Conservation (phyloP, 2,329 filamentous ascomycete species). For the Moelleriella libera region DNA sequence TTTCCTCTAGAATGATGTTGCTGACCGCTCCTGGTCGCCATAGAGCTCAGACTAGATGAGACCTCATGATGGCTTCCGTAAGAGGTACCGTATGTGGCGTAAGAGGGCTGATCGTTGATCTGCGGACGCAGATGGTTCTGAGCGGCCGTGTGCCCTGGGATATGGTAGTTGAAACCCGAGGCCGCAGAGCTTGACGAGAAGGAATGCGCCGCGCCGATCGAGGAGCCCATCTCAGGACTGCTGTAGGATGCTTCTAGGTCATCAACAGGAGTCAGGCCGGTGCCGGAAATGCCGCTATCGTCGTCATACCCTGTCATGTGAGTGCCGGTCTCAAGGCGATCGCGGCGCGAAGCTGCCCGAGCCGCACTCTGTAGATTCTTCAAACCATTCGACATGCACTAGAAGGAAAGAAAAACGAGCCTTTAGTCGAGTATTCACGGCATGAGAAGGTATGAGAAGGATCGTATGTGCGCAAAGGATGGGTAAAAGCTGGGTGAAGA, state of each 20-base stretch:
- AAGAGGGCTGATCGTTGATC: slow-evolving; percentile 1
- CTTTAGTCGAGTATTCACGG: not conserved
- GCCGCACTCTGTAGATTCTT: slow-evolving; percentile 65
- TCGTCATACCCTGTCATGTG: slow-evolving; percentile 41
- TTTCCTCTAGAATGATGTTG: slow-evolving; percentile 15
- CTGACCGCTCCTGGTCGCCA: slow-evolving; percentile 19
- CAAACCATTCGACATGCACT: slow-evolving; percentile 76
- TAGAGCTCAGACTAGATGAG: slow-evolving; percentile 39
- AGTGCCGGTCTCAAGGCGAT: slow-evolving; percentile 35
- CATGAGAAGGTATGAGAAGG: not conserved
- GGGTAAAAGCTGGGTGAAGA: not conserved
- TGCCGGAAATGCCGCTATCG: slow-evolving; percentile 56
- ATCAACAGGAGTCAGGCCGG: slow-evolving; percentile 43
- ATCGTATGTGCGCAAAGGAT: not conserved
- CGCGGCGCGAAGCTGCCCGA: slow-evolving; percentile 51
- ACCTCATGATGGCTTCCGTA: slow-evolving; percentile 26
- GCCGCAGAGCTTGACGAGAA: slow-evolving; percentile 20
- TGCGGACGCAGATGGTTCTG: slow-evolving; percentile 4
- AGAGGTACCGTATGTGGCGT: slow-evolving; percentile 10
- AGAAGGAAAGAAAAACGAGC: not conserved
- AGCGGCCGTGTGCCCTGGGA: not conserved
- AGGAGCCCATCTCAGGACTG: slow-evolving; percentile 35
- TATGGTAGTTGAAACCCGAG: slow-evolving; percentile 6
- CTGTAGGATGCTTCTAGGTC: slow-evolving; percentile 43
- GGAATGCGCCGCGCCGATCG: slow-evolving; percentile 22